Evolutionary conservation across 2,329 filamentous ascomycete species (phyloP).

Genomic region (Hypoxylon sp.): DNA sequence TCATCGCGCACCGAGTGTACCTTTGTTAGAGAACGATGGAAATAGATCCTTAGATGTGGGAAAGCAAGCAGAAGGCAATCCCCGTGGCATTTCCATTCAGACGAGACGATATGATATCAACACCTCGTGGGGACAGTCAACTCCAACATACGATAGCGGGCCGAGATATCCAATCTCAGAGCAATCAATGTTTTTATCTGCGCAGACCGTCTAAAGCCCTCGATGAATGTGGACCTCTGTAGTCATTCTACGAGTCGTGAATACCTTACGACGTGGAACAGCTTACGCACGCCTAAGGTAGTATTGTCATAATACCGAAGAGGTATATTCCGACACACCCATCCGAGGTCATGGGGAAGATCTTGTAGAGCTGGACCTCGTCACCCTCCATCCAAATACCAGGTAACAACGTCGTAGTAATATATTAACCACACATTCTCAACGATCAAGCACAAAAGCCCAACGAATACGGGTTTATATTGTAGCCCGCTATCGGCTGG

Average conservation of each 20-base stretch:
- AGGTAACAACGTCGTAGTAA: slow-evolving; percentile 17
- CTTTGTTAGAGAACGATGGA: background rate
- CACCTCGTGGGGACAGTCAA: background rate
- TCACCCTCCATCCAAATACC: slow-evolving; percentile 13
- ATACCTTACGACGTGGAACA: background rate
- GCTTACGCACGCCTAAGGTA: background rate
- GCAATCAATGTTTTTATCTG: background rate
- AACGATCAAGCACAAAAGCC: slow-evolving; percentile 5
- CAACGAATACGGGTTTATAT: slow-evolving; percentile 25
- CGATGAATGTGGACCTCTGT: background rate
- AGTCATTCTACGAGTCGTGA: background rate
- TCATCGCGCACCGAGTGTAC: background rate
- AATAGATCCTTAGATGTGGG: background rate
- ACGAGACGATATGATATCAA: background rate
- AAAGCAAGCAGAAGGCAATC: background rate
- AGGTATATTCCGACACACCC: background rate
- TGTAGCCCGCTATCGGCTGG: slow-evolving; percentile 36
- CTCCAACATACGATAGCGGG: background rate
- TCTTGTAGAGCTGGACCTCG: background rate
- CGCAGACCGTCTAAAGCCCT: background rate
- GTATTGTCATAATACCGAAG: background rate
- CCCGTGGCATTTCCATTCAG: background rate
- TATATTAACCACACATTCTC: background rate
- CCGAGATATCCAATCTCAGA: background rate
- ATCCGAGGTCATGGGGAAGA: background rate